These are phyloP conservation scores for Aspergillus sp. DNA, from an alignment of 2,329 filamentous ascomycete genomes.

Conservation along the genomic window DNA sequence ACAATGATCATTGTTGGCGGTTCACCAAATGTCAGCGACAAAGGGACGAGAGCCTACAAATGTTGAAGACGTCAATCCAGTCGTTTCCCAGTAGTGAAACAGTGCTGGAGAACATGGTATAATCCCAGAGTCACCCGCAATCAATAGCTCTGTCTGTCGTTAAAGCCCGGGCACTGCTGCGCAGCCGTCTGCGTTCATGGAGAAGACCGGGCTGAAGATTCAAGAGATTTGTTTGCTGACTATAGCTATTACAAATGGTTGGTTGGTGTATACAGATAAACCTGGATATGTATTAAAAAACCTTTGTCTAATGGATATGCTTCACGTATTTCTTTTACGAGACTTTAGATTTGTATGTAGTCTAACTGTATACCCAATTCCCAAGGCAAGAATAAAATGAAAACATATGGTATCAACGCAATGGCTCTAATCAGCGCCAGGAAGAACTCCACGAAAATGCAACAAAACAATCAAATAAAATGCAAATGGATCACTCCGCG, in stretches of 20 bases:
- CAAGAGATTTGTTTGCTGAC: neutral
- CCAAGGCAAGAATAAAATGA: neutral
- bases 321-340: neutral
- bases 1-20: too few relatives aligned
- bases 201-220: neutral
- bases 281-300: neutral
- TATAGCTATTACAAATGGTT: neutral
- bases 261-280: neutral
- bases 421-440: neutral
- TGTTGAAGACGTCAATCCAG: neutral
- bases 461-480: constrained; percentile 1
- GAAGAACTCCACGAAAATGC: constrained; percentile 14
- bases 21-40: neutral
- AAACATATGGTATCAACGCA: constrained; percentile 15
- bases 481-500: constrained; percentile 23
- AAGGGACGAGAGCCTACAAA: neutral
- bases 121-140: too few relatives aligned
- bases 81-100: neutral
- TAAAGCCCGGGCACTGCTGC: neutral
- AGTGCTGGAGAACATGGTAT: too few relatives aligned
- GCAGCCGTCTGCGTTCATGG: neutral
- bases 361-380: neutral
- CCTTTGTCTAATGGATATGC: neutral
- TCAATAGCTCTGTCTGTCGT: too few relatives aligned
- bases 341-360: neutral